Conservation (phyloP, 306 rosid species). For the Oemleria cerasiformis region DNA sequence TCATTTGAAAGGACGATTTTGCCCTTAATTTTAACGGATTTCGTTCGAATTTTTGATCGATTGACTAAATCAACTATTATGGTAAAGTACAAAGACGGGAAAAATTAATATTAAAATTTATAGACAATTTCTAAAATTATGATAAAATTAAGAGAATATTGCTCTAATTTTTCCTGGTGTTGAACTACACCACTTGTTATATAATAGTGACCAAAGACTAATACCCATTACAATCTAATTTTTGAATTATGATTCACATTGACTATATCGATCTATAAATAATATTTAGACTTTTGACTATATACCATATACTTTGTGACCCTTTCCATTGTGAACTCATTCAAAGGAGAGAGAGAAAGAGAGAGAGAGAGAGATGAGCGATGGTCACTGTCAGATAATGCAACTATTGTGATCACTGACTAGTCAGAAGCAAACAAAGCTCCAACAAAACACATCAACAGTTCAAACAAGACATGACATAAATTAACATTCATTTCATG, state of each 20-base stretch:
- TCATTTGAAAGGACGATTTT: no score
- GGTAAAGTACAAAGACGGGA: no score
- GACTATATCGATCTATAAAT: neutral
- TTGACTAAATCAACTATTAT: no score
- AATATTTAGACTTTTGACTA: neutral
- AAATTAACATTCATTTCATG: no score
- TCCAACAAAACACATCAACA: neutral
- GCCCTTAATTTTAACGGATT: no score
- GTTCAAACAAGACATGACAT: neutral
- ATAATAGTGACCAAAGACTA: neutral
- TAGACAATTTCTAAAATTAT: no score
- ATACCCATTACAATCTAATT: neutral
- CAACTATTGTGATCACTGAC: conserved; percentile 39
- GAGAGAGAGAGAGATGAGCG: neutral
- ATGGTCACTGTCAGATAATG: conserved; percentile 18
- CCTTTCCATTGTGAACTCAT: neutral
- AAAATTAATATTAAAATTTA: no score
- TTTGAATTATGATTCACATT: conserved; percentile 1
- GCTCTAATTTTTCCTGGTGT: no score
- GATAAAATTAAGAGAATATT: no score
- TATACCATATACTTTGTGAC: no score
- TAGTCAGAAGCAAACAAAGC: conserved; percentile 31
- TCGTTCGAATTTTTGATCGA: no score
- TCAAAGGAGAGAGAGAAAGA: neutral
- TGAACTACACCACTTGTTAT: no score